Base-by-base conservation (phyloP, 2,329 filamentous ascomycete genomes). In the Sarocladium kiliense region DNA sequence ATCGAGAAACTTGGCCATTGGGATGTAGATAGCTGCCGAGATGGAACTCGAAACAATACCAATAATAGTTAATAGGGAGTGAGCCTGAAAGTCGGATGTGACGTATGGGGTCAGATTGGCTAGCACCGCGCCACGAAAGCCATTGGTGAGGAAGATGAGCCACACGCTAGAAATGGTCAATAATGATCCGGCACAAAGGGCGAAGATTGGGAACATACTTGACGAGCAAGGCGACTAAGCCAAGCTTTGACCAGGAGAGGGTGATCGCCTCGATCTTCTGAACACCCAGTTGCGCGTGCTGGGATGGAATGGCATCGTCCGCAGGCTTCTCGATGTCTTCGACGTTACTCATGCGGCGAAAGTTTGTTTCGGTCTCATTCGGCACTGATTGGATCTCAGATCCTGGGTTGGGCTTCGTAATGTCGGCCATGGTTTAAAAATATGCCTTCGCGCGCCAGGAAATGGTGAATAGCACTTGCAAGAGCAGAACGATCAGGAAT, bases 1-100 rank as follows among this genome's bases (percentile, higher is more conserved):
- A 65, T 87, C 80, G 47, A 86, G 73, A 11, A 85, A 68, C 63
- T 86, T 87, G 30, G 84, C 66, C 67, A 85, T 74, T 2, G 84
- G 82, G 3, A 86, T 79, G 62, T 85, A 85, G 34, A 81, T 74
- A 2, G 84, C 80, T 37, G 82, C 84, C 58, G 74, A 68, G 63
- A 85, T 79, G 56, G 78, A 70, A 59, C 70, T 73, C 3, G 80
- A 68, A 1, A 86, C 75, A 39, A 85, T 78, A 44, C 73, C 70
- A 54, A 82, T 78, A 42, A 79, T 73, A 3, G 76, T 74, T 36
- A 81, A 66, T 5, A 84, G 71, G 5, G 79, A 82, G 61, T 85
- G 82, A 3, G 71, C 65, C 37, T 73, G 62, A 58, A 78, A 85
- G 25, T 69, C 72, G 61, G 76, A 80, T 16, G 77, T 78, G 11